A percentile compares a stretch with the other conserved stretches of the same genome.
Evolutionary conservation across 257 asterid genomes (phyloP).

Genomic region (Fraxinus cuspidata): DNA sequence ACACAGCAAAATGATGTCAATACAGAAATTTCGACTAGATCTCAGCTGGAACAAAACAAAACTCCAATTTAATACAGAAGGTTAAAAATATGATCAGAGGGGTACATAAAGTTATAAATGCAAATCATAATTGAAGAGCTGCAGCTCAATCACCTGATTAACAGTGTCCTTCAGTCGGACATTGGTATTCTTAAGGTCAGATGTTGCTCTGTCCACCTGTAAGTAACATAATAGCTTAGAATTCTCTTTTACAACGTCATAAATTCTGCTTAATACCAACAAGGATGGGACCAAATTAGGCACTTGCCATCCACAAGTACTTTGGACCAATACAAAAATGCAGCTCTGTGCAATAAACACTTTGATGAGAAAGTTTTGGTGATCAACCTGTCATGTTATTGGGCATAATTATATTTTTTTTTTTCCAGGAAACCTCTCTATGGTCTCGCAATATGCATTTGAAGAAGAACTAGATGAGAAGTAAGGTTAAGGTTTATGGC

Average conservation of each 20-base stretch:
- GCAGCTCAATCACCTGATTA: constrained; percentile 43
- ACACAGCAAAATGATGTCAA: constrained; percentile 85
- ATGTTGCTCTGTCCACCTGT: constrained; percentile 56
- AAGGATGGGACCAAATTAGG: background rate
- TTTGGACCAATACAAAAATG: no score
- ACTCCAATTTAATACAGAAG: background rate
- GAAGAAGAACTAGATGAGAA: background rate
- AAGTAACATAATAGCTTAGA: constrained; percentile 4
- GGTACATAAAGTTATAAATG: background rate
- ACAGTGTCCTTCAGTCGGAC: constrained; percentile 58
- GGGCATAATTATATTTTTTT: no score
- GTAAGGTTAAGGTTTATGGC: background rate
- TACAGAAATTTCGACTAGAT: constrained; percentile 94
- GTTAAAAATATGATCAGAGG: background rate
- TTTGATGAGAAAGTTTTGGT: background rate
- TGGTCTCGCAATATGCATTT: no score
- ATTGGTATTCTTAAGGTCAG: constrained; percentile 57
- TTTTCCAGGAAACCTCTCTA: no score
- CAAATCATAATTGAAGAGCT: background rate
- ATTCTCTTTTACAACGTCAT: no score
- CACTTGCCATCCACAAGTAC: background rate
- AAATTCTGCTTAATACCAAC: background rate
- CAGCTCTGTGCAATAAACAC: background rate
- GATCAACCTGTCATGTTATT: background rate
- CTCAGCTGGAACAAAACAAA: constrained; percentile 65